Evolutionary conservation across 495 filamentous ascomycete genomes (phyloP).

Genomic region (Neurospora africana): DNA sequence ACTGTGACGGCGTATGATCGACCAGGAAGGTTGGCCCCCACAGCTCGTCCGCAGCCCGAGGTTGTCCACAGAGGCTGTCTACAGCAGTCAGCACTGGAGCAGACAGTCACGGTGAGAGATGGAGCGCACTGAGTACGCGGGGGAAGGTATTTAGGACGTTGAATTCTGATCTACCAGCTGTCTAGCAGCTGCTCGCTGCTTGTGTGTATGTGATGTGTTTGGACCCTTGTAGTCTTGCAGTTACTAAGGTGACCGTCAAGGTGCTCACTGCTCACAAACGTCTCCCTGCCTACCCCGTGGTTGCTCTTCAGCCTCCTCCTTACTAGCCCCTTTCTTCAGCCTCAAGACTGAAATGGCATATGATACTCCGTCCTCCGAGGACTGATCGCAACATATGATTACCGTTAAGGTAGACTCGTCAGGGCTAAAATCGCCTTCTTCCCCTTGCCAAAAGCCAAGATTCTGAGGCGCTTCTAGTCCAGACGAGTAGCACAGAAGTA

Average conservation of each 20-base stretch:
- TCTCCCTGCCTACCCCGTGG: not conserved
- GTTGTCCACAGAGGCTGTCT: not conserved
- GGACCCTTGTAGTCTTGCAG: not conserved
- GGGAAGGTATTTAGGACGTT: not conserved
- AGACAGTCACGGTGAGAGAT: not conserved
- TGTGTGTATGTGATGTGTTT: not conserved
- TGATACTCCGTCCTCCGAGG: not conserved
- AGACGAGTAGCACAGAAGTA: not conserved
- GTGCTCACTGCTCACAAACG: not conserved
- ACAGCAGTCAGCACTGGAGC: not conserved
- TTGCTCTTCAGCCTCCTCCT: not conserved
- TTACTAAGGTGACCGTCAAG: not conserved
- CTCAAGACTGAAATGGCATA: not conserved
- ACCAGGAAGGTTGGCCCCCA: not conserved
- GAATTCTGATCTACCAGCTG: not conserved
- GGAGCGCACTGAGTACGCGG: not conserved
- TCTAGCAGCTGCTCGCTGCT: not conserved
- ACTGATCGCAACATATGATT: not conserved
- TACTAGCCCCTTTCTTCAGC: not conserved
- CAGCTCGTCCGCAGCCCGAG: not conserved
- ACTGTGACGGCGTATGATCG: not conserved
- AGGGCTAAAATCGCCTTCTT: too few relatives aligned
- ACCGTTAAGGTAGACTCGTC: not conserved
- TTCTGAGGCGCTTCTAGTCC: too few relatives aligned
- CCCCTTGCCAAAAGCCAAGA: too few relatives aligned